A percentile compares a stretch with the other conserved stretches of the same genome.
phyloP scores from a whole-genome alignment of 2,329 filamentous ascomycete genomes.

The Sarocladium oryzae region DNA sequence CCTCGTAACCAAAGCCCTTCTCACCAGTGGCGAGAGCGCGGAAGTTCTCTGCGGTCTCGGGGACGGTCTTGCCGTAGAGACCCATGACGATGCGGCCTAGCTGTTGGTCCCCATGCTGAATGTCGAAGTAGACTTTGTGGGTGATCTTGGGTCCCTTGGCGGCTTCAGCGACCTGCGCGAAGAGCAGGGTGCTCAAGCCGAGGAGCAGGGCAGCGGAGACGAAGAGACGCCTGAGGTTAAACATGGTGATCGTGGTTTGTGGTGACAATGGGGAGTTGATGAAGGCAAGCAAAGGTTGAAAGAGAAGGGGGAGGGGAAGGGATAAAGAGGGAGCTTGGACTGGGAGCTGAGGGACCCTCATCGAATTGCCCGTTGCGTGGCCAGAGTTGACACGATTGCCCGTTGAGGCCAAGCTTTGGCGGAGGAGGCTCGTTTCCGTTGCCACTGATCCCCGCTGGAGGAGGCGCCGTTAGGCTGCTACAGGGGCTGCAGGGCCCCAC shows the following conservation, averaged over 20 bases:
- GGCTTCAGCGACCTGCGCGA: conserved; percentile 68
- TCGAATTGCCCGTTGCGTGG: no score
- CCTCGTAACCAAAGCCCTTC: conserved; percentile 80
- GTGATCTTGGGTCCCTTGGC: conserved; percentile 91
- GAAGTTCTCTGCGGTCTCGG: conserved; percentile 69
- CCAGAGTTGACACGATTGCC: conserved; percentile 5
- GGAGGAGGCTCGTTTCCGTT: neutral
- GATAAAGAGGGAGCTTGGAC: neutral
- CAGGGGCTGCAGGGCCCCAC: neutral
- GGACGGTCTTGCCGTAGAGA: conserved; percentile 81
- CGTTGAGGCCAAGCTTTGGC: conserved; percentile 4
- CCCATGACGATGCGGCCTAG: conserved; percentile 73
- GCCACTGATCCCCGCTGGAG: neutral
- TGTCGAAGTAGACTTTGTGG: conserved; percentile 88
- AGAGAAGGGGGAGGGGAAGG: neutral
- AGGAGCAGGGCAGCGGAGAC: conserved; percentile 70
- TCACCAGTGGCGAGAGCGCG: conserved; percentile 76
- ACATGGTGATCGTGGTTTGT: conserved; percentile 49
- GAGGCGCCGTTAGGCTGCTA: neutral
- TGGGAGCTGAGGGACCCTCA: neutral
- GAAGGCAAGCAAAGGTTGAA: neutral
- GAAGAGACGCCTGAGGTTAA: conserved; percentile 64
- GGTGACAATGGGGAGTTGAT: conserved; percentile 7
- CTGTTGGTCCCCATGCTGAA: conserved; percentile 66
- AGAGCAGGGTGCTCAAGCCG: conserved; percentile 66